A percentile compares a stretch with the other conserved stretches of the same genome.
These are phyloP conservation scores for Boletus subparvulus DNA, from an alignment of 768 basidiomycete species.

Conservation along the genomic window DNA sequence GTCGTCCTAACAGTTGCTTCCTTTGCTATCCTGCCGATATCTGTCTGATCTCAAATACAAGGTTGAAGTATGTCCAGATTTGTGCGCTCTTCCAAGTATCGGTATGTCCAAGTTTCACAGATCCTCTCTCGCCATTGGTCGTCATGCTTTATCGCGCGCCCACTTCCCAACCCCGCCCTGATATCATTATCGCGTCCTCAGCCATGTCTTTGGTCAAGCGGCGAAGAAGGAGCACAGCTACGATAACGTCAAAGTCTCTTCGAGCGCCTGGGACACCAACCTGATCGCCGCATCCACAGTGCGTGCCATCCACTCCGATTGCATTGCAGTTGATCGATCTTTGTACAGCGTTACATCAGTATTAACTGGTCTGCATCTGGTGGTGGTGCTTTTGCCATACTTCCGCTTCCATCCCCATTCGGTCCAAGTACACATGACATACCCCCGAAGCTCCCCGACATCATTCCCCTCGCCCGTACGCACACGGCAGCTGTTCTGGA, in stretches of 20 bases:
- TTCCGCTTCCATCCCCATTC: constrained; percentile 81
- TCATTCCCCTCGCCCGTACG: constrained; percentile 86
- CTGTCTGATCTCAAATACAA: background rate
- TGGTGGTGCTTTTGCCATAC: constrained; percentile 91
- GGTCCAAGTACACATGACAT: constrained; percentile 48
- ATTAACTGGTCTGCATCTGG: constrained; percentile 94
- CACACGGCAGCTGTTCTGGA: constrained; percentile 86
- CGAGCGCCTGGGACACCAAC: constrained; percentile 96
- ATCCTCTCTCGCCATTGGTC: background rate
- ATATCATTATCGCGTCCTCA: constrained; percentile 29
- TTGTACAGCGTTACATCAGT: constrained; percentile 72
- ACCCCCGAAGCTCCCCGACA: constrained; percentile 84
- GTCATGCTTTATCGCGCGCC: background rate
- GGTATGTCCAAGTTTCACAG: constrained; percentile 44
- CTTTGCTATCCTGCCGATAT: too few species aligned
- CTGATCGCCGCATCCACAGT: constrained; percentile 83
- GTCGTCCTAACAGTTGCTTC: too few species aligned
- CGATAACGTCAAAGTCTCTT: constrained; percentile 84
- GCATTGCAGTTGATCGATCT: background rate
- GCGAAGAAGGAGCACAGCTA: constrained; percentile 80
- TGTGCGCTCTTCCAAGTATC: constrained; percentile 83
- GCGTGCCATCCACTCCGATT: constrained; percentile 4
- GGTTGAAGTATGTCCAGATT: constrained; percentile 70
- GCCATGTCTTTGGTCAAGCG: constrained; percentile 89
- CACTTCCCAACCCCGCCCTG: background rate